A percentile compares a stretch with the other conserved stretches of the same genome.
These are phyloP conservation scores for Cryptococcus jaspeensis DNA, from an alignment of 1,284 basidiomycete genomes.

Conservation along the genomic window DNA sequence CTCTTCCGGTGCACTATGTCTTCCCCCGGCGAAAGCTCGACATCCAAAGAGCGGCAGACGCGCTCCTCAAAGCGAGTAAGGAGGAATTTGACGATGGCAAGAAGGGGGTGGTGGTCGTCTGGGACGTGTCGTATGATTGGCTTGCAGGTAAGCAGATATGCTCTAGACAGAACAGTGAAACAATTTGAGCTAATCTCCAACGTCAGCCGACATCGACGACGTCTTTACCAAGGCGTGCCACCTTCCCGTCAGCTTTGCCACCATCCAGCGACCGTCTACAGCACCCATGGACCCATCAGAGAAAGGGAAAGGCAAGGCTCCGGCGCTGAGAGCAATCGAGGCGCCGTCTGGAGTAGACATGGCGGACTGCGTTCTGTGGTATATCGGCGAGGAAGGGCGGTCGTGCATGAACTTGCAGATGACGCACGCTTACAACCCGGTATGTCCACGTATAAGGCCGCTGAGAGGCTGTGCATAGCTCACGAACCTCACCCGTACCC, in stretches of 20 bases:
- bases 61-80: conserved; percentile 24
- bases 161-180: too few relatives aligned
- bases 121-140: conserved; percentile 82
- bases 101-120: conserved; percentile 60
- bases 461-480: background rate
- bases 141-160: conserved; percentile 56
- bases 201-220: conserved; percentile 26
- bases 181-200: background rate
- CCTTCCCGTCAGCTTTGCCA: conserved; percentile 35
- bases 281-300: conserved; percentile 2
- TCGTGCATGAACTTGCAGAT: conserved; percentile 82
- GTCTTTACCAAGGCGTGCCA: conserved; percentile 17
- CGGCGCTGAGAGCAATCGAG: conserved; percentile 39
- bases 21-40: conserved; percentile 46
- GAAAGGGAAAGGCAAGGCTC: conserved; percentile 26
- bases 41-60: conserved; percentile 25
- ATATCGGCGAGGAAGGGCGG: conserved; percentile 80
- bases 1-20: conserved; percentile 52
- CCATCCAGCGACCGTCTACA: conserved; percentile 27
- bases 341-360: conserved; percentile 42
- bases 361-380: conserved; percentile 60
- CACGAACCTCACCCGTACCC: background rate
- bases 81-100: conserved; percentile 29
- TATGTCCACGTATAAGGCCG: conserved; percentile 30
- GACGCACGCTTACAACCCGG: conserved; percentile 61